phyloP scores from a whole-genome alignment of 106 monocot genomes.

The Dendrobium nobile region DNA sequence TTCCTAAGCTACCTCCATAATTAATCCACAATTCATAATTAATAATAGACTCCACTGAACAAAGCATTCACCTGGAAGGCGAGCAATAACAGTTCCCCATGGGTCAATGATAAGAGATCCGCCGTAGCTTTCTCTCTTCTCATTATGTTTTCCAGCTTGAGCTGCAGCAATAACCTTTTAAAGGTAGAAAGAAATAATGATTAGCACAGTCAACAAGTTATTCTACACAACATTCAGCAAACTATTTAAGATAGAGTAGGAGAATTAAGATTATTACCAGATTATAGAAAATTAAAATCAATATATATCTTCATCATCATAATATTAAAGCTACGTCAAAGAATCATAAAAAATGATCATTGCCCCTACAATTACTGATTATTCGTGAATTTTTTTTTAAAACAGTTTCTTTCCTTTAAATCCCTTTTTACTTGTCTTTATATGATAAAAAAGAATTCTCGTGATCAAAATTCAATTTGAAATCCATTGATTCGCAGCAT shows the following conservation, averaged over 20 bases:
- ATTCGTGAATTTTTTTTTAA: no score
- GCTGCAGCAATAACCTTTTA: constrained; percentile 79
- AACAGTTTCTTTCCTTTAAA: no score
- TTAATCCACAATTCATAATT: neutral
- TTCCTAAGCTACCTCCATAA: neutral
- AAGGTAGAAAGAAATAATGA: neutral
- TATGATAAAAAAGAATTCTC: no score
- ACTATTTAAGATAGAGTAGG: neutral
- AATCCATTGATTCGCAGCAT: no score
- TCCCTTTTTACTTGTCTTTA: no score
- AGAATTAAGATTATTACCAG: no score
- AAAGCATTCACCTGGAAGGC: constrained; percentile 58
- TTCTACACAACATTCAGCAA: neutral
- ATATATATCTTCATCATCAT: no score
- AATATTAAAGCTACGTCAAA: no score
- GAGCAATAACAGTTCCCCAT: constrained; percentile 74
- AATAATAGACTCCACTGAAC: neutral
- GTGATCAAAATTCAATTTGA: no score
- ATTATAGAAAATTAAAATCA: no score
- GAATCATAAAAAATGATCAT: no score
- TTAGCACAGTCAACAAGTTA: neutral
- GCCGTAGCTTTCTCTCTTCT: constrained; percentile 91
- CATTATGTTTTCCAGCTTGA: constrained; percentile 80
- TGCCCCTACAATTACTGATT: no score
- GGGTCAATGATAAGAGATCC: constrained; percentile 91